Evolutionary conservation across 148 eudicot genomes (phyloP), one percentile per base, ranked within the genome.

Genomic region (Linanthus parryae): DNA sequence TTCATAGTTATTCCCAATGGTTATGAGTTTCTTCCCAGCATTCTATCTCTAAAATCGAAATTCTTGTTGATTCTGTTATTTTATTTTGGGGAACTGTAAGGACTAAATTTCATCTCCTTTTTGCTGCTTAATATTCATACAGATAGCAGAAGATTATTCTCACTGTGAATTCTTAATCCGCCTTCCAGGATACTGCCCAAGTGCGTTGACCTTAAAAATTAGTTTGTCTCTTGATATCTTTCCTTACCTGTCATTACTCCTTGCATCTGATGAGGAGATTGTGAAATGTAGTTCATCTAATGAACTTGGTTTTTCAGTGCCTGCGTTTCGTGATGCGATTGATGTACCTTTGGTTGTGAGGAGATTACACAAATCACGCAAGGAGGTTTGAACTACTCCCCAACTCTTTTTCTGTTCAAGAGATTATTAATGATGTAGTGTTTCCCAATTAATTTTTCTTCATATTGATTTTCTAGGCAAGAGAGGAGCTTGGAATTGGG

Each of bases 131-230:
- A 45, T 12, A 45, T 35, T 31, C 20, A 52, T 71, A 54, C 78
- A 92, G 98, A 92, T 92, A 57, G 96, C 99, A 16, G 99, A 92
- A 68, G 99, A 92, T 62, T 87, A 92, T 72, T 92, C 96, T 64
- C 96, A 92, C 55, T 76, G 94, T 40, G 96, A 87, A 66, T 87
- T 92, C 73, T 82, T 92, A 31, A 92, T 92, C 47, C 96, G 99
- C 17, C 94, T 92, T 23, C 99, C 99, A 18, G 99, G 99, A 73
- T 92, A 92, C 76, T 92, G 96, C 64, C 99, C 99, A 72, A 92
- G 99, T 92, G 76, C 69, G 74, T 72, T 41, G 27, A 20, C 41
- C 30, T 34, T 59, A 46, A 41, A n/a, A 26, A n/a, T 36, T 68
- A 22, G 36, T 46, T 5, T 8, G 11, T 24, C 44, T n/a, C 57